Evolutionary conservation across 305 asterid species (phyloP).

Genomic region (Solanum hybrid): DNA sequence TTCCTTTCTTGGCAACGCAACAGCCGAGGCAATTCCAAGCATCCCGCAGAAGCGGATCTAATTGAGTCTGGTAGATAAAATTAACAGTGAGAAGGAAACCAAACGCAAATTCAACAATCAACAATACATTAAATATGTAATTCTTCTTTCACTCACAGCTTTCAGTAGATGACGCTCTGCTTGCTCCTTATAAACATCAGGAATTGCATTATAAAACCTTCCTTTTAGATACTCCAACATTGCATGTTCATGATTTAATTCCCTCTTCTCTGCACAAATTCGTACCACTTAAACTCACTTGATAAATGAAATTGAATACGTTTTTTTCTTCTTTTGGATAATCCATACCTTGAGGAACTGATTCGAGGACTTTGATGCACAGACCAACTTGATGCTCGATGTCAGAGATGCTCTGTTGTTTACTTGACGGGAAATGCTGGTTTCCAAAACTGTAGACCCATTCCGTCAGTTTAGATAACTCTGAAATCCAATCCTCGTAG

Average conservation of each 20-base stretch:
- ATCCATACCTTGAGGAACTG: neutral
- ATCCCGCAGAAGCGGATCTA: accelerated
- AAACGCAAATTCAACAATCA: neutral
- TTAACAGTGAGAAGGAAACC: neutral
- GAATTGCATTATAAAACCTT: neutral
- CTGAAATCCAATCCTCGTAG: neutral
- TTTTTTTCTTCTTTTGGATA: neutral
- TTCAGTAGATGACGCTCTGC: accelerated
- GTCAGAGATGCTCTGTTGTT: neutral
- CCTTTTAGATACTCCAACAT: neutral
- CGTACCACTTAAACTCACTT: neutral
- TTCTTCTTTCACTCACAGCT: neutral
- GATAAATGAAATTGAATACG: accelerated
- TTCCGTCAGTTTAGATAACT: neutral
- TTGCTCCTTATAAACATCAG: neutral
- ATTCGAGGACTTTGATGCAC: neutral
- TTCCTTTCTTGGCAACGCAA: neutral
- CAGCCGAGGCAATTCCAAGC: neutral
- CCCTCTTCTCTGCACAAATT: neutral
- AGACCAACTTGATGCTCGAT: neutral
- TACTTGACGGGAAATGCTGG: neutral
- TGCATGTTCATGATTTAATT: neutral
- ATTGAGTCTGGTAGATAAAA: neutral
- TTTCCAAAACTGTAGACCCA: neutral
- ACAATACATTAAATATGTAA: neutral